phyloP scores from a whole-genome alignment of 768 basidiomycete species.

The Lactifluus echinatus region DNA sequence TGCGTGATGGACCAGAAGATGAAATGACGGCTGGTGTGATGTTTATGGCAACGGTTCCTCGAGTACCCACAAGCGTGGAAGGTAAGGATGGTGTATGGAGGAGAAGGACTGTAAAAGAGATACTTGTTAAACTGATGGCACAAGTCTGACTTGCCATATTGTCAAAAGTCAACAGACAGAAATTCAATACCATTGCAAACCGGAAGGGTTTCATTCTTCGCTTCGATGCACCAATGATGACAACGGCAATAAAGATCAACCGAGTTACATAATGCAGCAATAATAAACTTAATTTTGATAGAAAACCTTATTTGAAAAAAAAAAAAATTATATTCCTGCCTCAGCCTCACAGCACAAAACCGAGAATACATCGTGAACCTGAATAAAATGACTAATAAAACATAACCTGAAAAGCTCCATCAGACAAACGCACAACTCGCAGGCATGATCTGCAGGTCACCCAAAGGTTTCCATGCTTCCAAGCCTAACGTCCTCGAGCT shows the following conservation, averaged over 20 bases:
- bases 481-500: constrained; percentile 34
- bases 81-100: constrained; percentile 27
- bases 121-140: constrained; percentile 49
- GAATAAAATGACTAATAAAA: background rate
- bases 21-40: constrained; percentile 58
- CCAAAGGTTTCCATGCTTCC: constrained; percentile 23
- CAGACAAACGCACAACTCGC: constrained; percentile 35
- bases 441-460: constrained; percentile 25
- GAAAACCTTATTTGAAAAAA: background rate
- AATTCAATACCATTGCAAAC: too few relatives aligned
- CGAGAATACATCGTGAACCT: background rate
- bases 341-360: background rate
- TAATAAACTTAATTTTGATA: too few relatives aligned
- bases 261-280: too few relatives aligned
- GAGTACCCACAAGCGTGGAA: constrained; percentile 15
- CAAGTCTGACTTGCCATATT: constrained; percentile 32
- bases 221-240: too few relatives aligned
- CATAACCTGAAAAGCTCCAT: constrained; percentile 27
- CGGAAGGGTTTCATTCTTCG: too few relatives aligned
- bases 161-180: background rate
- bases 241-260: too few relatives aligned
- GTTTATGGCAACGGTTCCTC: constrained; percentile 40
- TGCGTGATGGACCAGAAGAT: constrained; percentile 61
- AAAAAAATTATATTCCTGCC: too few relatives aligned
- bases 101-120: constrained; percentile 52